These are phyloP conservation scores for Syzygium oleosum DNA, from an alignment of 345 rosid species.

Conservation along the genomic window DNA sequence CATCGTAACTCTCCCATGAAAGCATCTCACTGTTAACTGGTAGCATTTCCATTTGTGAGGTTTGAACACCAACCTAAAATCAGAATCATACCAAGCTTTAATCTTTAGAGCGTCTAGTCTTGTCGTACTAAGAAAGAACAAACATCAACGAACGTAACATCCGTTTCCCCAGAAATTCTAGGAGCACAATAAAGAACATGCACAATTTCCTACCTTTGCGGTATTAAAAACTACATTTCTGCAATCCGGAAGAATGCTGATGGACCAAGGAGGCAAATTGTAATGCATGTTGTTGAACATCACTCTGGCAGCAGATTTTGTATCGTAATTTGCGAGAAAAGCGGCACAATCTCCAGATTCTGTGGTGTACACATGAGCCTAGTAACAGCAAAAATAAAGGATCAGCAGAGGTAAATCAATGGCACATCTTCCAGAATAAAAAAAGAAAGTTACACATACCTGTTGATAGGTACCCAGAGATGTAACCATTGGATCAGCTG, in stretches of 20 bases:
- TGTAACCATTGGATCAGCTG: conserved; percentile 74
- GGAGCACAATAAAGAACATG: background rate
- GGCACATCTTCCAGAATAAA: background rate
- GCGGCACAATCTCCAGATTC: conserved; percentile 90
- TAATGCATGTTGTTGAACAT: conserved; percentile 94
- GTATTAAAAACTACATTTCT: conserved; percentile 92
- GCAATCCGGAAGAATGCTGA: conserved; percentile 98
- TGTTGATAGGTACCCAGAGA: conserved; percentile 84
- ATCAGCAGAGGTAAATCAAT: background rate
- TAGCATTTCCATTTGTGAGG: conserved; percentile 88
- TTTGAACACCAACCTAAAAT: conserved; percentile 84
- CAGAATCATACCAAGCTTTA: background rate
- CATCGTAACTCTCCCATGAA: conserved; percentile 82
- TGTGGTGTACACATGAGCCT: conserved; percentile 80
- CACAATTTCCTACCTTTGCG: conserved; percentile 57
- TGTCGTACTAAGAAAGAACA: background rate
- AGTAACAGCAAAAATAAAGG: background rate
- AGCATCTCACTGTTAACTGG: conserved; percentile 45
- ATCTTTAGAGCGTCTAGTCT: background rate
- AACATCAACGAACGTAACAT: background rate
- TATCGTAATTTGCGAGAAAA: conserved; percentile 89
- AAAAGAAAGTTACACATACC: conserved; percentile 15
- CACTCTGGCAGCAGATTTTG: conserved; percentile 72
- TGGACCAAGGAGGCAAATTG: conserved; percentile 98
- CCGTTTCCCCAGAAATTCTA: background rate